Conservation (phyloP, 495 filamentous ascomycete genomes). For the Daldinia decipiens region DNA sequence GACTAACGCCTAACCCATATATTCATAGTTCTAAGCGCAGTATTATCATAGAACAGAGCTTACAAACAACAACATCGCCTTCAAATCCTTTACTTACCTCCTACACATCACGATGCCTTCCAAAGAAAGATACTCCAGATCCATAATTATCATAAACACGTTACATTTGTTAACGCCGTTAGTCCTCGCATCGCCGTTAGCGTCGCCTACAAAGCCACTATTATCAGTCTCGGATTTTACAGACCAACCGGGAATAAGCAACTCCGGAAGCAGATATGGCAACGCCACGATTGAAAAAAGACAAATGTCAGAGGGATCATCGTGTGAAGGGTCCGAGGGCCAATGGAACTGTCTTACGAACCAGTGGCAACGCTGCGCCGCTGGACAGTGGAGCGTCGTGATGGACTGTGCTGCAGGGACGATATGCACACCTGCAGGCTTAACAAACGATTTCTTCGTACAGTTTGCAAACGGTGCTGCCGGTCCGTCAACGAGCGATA, state of each 20-base stretch:
- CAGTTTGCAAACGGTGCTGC: constrained; percentile 37
- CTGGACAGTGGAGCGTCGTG: constrained; percentile 49
- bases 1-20: not conserved
- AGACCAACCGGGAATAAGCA: not conserved
- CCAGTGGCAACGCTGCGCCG: constrained; percentile 53
- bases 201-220: not conserved
- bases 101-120: constrained; percentile 3
- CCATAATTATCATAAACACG: not conserved
- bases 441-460: constrained; percentile 47
- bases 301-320: constrained; percentile 31
- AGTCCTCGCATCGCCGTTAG: constrained; percentile 1
- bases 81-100: not conserved
- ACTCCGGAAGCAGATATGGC: not conserved
- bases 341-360: constrained; percentile 55
- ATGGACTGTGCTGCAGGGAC: constrained; percentile 49
- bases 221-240: not conserved
- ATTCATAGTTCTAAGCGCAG: not conserved
- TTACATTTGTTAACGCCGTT: not conserved
- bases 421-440: constrained; percentile 46
- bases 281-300: constrained; percentile 8
- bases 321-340: constrained; percentile 48
- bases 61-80: not conserved
- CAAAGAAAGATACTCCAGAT: not conserved
- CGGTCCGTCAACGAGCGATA: constrained; percentile 20
- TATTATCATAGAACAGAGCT: not conserved